Evolutionary conservation across 2,329 filamentous ascomycete species (phyloP), one percentile per base, ranked within the genome.

Genomic region (Curvularia sp.): DNA sequence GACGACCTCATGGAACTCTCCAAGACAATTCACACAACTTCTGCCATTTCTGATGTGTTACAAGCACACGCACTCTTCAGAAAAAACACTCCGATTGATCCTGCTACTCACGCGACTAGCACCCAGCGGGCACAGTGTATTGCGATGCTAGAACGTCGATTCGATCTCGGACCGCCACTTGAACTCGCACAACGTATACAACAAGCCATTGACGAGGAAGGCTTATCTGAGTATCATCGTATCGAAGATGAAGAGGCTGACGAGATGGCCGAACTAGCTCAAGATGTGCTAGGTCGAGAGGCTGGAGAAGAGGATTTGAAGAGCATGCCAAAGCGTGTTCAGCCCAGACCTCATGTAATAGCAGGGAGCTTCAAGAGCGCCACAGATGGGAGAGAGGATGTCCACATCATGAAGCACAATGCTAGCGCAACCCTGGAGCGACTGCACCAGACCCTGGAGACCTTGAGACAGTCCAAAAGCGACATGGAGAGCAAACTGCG

Each of bases 201-300:
- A 49, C 82, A 85, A 2, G 89, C 94, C 4, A 96, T 99, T 57
- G 95, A 99, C 69, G 95, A 98, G 78, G 93, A 97, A 62, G 92
- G 93, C 0, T 81, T 98, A n/a, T 83, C 88, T 15, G 87, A 91
- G 65, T 89, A 91, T 68, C 93, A 97, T 68, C 86, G 89, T 35
- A 84, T 89, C 1, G 88, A 95, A 66, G 88, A 94, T 60, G 87
- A 85, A 52, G 87, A 91, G 62, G 87, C 88, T 0, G 86, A 84
- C 20, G 86, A 89, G 60, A 87, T 95, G 68, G 85, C 91, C 24
- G 85, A 86, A 1, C 81, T 96, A 48, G 92, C 92, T 5, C 86
- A 93, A 72, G 85, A 89, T 56, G 85, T 94, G 10, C 82, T 92
- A n/a, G 72, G 69, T 20, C 81, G 83, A 26, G 83, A 85, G 31